These are phyloP conservation scores for Saccharomyces hybrid DNA, from an alignment of 1,139 yeast species.

Conservation along the genomic window DNA sequence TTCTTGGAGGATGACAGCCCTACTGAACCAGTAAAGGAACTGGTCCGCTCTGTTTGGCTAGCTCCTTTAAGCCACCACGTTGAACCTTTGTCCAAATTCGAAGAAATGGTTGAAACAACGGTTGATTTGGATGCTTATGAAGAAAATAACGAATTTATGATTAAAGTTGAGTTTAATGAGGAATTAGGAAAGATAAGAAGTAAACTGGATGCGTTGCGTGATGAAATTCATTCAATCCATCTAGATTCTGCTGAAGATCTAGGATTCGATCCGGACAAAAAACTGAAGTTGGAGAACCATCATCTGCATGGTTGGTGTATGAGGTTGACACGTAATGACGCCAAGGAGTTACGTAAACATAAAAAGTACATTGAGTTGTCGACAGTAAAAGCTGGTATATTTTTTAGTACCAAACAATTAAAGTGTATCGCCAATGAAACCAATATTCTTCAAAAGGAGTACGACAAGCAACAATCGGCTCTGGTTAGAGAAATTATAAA, in stretches of 20 bases:
- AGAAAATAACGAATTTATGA: constrained; percentile 62
- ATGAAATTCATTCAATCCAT: constrained; percentile 55
- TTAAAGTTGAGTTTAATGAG: constrained; percentile 86
- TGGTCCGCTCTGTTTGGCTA: constrained; percentile 50
- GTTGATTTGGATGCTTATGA: constrained; percentile 80
- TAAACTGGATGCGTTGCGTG: constrained; percentile 48
- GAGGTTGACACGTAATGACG: constrained; percentile 84
- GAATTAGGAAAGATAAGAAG: constrained; percentile 54
- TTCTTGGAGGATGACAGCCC: constrained; percentile 34
- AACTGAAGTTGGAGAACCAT: constrained; percentile 81
- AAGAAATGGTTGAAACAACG: constrained; percentile 86
- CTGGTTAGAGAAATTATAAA: constrained; percentile 76
- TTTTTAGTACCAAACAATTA: constrained; percentile 67
- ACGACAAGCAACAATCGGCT: constrained; percentile 65
- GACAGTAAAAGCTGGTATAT: constrained; percentile 92
- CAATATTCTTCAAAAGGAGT: constrained; percentile 52
- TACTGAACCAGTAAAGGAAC: constrained; percentile 25
- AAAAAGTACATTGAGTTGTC: constrained; percentile 67
- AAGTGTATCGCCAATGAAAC: constrained; percentile 54
- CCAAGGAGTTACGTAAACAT: constrained; percentile 63
- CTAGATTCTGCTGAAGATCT: constrained; percentile 63
- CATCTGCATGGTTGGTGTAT: constrained; percentile 89
- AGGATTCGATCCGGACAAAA: constrained; percentile 75
- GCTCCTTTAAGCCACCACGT: constrained; percentile 46
- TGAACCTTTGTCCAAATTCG: constrained; percentile 53